A percentile compares a stretch with the other conserved stretches of the same genome.
phyloP scores from a whole-genome alignment of 768 basidiomycete genomes.

The Obba rivulosa region DNA sequence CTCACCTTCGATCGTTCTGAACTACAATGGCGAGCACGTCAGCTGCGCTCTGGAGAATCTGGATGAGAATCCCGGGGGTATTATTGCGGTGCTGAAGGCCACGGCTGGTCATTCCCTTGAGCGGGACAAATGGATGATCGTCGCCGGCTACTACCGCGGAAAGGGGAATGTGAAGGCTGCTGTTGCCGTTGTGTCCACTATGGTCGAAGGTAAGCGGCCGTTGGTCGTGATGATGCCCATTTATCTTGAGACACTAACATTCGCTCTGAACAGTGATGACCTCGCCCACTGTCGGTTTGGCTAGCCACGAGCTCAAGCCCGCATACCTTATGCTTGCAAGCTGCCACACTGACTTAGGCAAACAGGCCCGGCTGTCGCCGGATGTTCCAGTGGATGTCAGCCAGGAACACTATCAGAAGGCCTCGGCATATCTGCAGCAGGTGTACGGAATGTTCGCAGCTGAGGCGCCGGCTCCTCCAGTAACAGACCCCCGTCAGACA shows the following conservation, averaged over 20 bases:
- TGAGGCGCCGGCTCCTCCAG: conserved; percentile 35
- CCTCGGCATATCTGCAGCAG: conserved; percentile 14
- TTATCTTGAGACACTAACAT: not conserved
- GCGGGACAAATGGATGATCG: conserved; percentile 51
- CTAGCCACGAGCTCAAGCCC: conserved; percentile 38
- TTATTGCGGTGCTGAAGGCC: conserved; percentile 41
- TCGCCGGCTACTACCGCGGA: conserved; percentile 48
- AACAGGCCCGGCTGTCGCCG: conserved; percentile 19
- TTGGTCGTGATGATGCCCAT: not conserved
- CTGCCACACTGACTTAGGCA: conserved; percentile 47
- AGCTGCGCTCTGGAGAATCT: conserved; percentile 38
- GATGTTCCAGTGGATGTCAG: conserved; percentile 21
- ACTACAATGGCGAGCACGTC: conserved; percentile 8
- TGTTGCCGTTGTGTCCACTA: conserved; percentile 34
- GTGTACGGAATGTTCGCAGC: conserved; percentile 9
- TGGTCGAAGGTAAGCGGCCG: conserved; percentile 40
- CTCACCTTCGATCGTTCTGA: conserved; percentile 6
- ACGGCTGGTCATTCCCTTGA: conserved; percentile 31
- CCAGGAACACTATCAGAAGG: conserved; percentile 33
- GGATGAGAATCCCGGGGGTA: conserved; percentile 36
- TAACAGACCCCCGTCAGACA: conserved; percentile 20
- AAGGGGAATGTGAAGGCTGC: conserved; percentile 41
- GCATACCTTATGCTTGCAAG: conserved; percentile 48
- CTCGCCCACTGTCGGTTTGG: conserved; percentile 26
- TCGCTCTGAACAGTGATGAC: conserved; percentile 47